These are phyloP conservation scores for Aspergillus sp. DNA, from an alignment of 2,329 filamentous ascomycete species.

Conservation along the genomic window DNA sequence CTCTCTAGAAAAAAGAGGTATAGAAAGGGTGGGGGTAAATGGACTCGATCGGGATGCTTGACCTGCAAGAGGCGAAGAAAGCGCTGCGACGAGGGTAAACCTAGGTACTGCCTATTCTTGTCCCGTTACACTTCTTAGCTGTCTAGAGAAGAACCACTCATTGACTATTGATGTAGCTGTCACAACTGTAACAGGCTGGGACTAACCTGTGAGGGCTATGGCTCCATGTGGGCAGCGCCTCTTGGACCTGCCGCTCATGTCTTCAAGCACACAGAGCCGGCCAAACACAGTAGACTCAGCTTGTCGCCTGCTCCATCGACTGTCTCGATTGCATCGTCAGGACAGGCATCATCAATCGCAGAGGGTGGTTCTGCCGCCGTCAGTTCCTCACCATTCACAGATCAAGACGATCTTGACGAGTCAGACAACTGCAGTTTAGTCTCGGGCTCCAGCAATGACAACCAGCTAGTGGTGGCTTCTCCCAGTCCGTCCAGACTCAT, in stretches of 20 bases:
- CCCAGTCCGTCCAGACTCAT: conserved; percentile 19
- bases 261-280: conserved; percentile 23
- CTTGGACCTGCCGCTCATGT: conserved; percentile 32
- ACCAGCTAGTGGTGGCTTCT: conserved; percentile 12
- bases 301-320: conserved; percentile 17
- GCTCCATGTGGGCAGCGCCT: conserved; percentile 37
- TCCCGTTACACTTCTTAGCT: too few relatives aligned
- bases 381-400: neutral
- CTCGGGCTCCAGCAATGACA: neutral
- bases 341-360: neutral
- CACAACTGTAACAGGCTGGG: conserved; percentile 34
- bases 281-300: conserved; percentile 24
- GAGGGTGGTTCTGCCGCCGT: conserved; percentile 1
- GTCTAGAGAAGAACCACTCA: neutral
- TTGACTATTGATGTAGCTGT: conserved; percentile 26
- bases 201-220: conserved; percentile 38
- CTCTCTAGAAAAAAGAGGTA: conserved; percentile 18
- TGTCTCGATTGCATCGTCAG: conserved; percentile 14
- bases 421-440: neutral
- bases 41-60: conserved; percentile 42
- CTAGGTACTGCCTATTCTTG: conserved; percentile 24
- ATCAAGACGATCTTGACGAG: neutral
- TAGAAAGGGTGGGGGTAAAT: conserved; percentile 30
- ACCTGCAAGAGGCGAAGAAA: conserved; percentile 41
- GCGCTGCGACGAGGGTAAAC: conserved; percentile 39